Evolutionary conservation across 768 basidiomycete genomes (phyloP).

Genomic region (Leccinum boreale): DNA sequence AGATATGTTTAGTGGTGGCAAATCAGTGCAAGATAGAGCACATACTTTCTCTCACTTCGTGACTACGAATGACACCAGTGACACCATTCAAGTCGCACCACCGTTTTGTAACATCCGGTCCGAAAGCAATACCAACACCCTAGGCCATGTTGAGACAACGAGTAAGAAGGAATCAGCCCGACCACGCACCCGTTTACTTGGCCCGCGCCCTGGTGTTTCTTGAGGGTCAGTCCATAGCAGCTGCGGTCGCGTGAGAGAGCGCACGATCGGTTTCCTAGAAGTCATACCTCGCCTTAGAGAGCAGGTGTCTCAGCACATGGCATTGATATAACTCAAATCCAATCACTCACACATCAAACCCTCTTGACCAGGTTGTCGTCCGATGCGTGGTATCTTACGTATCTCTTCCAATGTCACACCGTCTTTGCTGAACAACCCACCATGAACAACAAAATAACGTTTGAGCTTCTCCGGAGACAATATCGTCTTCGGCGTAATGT

Average conservation of each 20-base stretch:
- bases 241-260: constrained; percentile 36
- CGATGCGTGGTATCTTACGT: constrained; percentile 81
- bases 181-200: constrained; percentile 85
- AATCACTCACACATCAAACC: constrained; percentile 83
- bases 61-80: constrained; percentile 88
- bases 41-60: constrained; percentile 91
- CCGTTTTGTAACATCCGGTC: constrained; percentile 85
- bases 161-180: constrained; percentile 1
- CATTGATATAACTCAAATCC: constrained; percentile 1
- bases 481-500: constrained; percentile 48
- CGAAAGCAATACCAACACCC: constrained; percentile 96
- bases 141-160: constrained; percentile 29
- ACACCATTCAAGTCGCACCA: constrained; percentile 90
- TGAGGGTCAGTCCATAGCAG: constrained; percentile 98
- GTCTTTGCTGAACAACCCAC: constrained; percentile 94
- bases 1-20: constrained; percentile 2
- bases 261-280: not conserved
- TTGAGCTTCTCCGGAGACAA: constrained; percentile 79
- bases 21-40: constrained; percentile 7
- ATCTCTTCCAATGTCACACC: constrained; percentile 93
- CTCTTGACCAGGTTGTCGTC: constrained; percentile 89
- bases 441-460: constrained; percentile 94
- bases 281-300: constrained; percentile 56
- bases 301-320: constrained; percentile 8
- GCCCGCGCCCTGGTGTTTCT: constrained; percentile 81